Evolutionary conservation across 805 yeast species (phyloP).

Genomic region (Allodekkera sacchari): DNA sequence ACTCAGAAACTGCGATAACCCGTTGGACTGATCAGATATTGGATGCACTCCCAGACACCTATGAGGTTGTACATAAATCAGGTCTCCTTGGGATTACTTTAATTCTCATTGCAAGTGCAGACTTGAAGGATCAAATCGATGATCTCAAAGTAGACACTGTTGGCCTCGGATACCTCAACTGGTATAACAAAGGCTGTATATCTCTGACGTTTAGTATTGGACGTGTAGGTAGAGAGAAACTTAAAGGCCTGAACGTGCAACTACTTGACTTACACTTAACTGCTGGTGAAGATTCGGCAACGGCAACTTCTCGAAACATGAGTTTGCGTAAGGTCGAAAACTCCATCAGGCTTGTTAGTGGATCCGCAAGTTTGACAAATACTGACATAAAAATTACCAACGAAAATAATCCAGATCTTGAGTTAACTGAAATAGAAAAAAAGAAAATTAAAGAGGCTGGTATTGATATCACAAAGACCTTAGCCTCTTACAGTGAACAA

Average conservation of each 20-base stretch:
- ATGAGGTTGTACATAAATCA: conserved; percentile 31
- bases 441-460: conserved; percentile 4
- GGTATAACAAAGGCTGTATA: conserved; percentile 61
- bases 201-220: conserved; percentile 35
- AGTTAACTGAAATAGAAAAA: conserved; percentile 12
- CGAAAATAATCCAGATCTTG: conserved; percentile 2
- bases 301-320: conserved; percentile 8
- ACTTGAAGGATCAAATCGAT: conserved; percentile 30
- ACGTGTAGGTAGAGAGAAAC: conserved; percentile 23
- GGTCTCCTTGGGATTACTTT: conserved; percentile 48
- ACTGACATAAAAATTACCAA: conserved; percentile 1
- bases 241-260: conserved; percentile 25
- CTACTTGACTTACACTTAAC: conserved; percentile 46
- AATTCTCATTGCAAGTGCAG: conserved; percentile 30
- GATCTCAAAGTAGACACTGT: conserved; percentile 32
- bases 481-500: conserved; percentile 5
- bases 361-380: not conserved
- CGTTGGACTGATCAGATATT: conserved; percentile 26
- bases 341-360: conserved; percentile 10
- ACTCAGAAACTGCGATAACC: conserved; percentile 24
- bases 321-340: conserved; percentile 10
- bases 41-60: conserved; percentile 18
- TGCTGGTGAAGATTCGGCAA: conserved; percentile 31
- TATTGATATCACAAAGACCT: conserved; percentile 8
- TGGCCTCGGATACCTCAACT: conserved; percentile 51